phyloP scores from a whole-genome alignment of 2,329 filamentous ascomycete species.

The Stenocarpella maydis region DNA sequence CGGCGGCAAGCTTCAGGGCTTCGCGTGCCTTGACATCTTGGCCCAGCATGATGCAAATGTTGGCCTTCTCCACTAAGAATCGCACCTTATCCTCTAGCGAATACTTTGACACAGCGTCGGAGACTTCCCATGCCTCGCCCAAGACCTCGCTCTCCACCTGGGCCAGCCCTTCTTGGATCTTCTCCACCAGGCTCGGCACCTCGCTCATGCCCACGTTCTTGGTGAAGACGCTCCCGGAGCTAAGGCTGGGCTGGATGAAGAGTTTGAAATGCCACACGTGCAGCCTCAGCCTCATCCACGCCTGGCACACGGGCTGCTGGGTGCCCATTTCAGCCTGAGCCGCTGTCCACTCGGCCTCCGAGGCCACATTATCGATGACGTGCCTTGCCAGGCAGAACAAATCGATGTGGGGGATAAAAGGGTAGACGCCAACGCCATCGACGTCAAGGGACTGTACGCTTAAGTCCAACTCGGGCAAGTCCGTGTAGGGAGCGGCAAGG shows the following conservation, averaged over 20 bases:
- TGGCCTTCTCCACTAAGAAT: constrained; percentile 83
- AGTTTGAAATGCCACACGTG: constrained; percentile 75
- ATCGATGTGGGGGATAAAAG: constrained; percentile 83
- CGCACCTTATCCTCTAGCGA: constrained; percentile 64
- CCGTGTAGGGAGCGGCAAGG: constrained; percentile 28
- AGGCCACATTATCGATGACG: constrained; percentile 48
- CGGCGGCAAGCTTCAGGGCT: constrained; percentile 73
- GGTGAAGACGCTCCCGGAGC: constrained; percentile 62
- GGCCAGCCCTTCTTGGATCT: constrained; percentile 53
- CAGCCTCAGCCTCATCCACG: constrained; percentile 74
- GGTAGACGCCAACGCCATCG: constrained; percentile 88
- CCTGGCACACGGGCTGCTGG: constrained; percentile 44
- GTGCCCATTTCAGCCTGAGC: background rate
- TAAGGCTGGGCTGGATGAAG: constrained; percentile 63
- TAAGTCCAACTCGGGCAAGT: constrained; percentile 55
- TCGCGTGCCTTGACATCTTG: constrained; percentile 77
- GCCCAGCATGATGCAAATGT: constrained; percentile 85
- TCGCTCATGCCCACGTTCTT: constrained; percentile 67
- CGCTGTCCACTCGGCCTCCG: constrained; percentile 47
- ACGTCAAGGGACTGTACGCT: constrained; percentile 76
- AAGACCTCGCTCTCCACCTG: constrained; percentile 52
- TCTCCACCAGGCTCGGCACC: constrained; percentile 62
- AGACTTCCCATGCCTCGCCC: constrained; percentile 35
- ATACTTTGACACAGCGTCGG: constrained; percentile 45
- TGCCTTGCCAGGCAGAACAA: constrained; percentile 77